Conservation (phyloP, 2,329 filamentous ascomycete genomes). For the Coccinonectria pachysandricola region DNA sequence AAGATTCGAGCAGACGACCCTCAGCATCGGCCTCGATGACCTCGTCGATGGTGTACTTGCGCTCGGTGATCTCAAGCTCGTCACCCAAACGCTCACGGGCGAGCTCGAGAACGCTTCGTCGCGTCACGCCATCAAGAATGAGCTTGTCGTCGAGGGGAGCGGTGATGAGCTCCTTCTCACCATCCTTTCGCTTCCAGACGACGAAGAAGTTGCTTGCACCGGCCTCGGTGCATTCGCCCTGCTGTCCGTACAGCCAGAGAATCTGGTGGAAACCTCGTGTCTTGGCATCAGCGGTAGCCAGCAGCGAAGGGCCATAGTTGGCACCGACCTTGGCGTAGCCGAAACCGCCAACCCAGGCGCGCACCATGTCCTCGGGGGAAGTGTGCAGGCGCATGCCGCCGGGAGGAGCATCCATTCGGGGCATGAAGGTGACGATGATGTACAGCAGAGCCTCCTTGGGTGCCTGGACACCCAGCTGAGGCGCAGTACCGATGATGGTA, state of each 20-base stretch:
- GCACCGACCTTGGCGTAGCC: conserved; percentile 88
- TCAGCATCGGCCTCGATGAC: conserved; percentile 61
- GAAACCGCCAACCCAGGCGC: conserved; percentile 89
- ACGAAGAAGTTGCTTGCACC: conserved; percentile 90
- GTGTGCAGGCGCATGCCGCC: conserved; percentile 67
- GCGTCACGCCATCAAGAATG: conserved; percentile 83
- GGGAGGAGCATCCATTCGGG: conserved; percentile 38
- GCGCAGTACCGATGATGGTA: conserved; percentile 74
- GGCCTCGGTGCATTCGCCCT: conserved; percentile 77
- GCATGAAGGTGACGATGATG: conserved; percentile 61
- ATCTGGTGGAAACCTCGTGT: conserved; percentile 74
- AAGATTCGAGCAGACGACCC: conserved; percentile 71
- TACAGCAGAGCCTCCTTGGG: conserved; percentile 83
- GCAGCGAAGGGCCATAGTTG: conserved; percentile 79
- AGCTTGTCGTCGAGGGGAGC: conserved; percentile 73
- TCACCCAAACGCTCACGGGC: conserved; percentile 50
- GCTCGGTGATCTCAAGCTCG: conserved; percentile 65
- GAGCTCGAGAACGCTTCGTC: conserved; percentile 67
- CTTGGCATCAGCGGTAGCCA: conserved; percentile 67
- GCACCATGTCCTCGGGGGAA: conserved; percentile 69
- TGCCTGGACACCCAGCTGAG: conserved; percentile 69
- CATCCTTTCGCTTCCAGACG: conserved; percentile 50
- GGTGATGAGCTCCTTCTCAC: conserved; percentile 60
- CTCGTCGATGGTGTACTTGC: conserved; percentile 73
- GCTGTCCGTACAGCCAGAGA: conserved; percentile 79